Evolutionary conservation across 2,329 filamentous ascomycete genomes (phyloP).

Genomic region (Fusarium subtropicale): DNA sequence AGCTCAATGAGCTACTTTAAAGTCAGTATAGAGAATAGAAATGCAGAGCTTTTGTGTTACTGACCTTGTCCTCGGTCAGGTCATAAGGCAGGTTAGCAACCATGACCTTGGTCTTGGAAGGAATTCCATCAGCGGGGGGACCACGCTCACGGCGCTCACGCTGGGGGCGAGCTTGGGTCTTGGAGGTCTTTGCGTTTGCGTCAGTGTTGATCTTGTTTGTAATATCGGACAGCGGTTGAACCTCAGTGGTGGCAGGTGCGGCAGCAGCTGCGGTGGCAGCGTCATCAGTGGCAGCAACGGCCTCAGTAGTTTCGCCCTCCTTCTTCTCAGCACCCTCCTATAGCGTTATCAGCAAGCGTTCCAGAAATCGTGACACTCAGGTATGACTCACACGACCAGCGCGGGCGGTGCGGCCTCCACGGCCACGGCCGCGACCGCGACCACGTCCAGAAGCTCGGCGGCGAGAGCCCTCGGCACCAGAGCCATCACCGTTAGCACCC

Average conservation of each 20-base stretch:
- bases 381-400: slow-evolving; percentile 58
- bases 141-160: slow-evolving; percentile 83
- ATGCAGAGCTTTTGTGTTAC: slow-evolving; percentile 43
- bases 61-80: slow-evolving; percentile 94
- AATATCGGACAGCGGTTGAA: slow-evolving; percentile 70
- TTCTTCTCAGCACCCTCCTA: slow-evolving; percentile 57
- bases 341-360: slow-evolving; percentile 19
- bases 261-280: slow-evolving; percentile 58
- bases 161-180: slow-evolving; percentile 64
- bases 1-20: slow-evolving; percentile 88
- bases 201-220: slow-evolving; percentile 69
- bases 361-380: neutral
- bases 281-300: slow-evolving; percentile 58
- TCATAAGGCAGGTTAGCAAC: slow-evolving; percentile 99
- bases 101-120: slow-evolving; percentile 99
- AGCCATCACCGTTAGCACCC: slow-evolving; percentile 79
- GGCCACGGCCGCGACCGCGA: slow-evolving; percentile 76
- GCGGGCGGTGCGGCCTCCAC: slow-evolving; percentile 73
- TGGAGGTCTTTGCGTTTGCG: slow-evolving; percentile 69
- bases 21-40: slow-evolving; percentile 38
- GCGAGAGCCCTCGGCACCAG: slow-evolving; percentile 73
- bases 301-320: slow-evolving; percentile 57
- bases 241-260: slow-evolving; percentile 63
- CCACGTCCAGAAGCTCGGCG: slow-evolving; percentile 73
- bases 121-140: slow-evolving; percentile 94